Conservation (phyloP, 2,329 filamentous ascomycete species). For the Penicillium sp. region DNA sequence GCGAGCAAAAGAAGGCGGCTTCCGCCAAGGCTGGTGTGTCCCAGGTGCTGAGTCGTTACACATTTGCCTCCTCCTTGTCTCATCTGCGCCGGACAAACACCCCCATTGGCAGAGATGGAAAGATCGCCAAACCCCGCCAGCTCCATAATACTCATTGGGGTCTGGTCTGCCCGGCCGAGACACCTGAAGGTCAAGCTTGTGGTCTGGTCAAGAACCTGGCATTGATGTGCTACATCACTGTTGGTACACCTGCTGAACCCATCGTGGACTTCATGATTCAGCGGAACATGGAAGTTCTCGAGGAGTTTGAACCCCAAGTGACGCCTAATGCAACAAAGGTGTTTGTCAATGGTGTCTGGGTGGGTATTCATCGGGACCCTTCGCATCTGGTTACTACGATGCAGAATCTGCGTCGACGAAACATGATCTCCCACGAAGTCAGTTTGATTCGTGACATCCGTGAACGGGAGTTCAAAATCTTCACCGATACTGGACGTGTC, state of each 20-base stretch:
- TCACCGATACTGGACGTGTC: constrained; percentile 93
- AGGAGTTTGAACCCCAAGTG: constrained; percentile 84
- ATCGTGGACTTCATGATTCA: constrained; percentile 95
- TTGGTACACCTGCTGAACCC: constrained; percentile 85
- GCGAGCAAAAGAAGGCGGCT: constrained; percentile 97
- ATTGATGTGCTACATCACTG: constrained; percentile 97
- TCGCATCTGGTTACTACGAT: constrained; percentile 79
- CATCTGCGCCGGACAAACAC: constrained; percentile 98
- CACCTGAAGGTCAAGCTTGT: constrained; percentile 96
- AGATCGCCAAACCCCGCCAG: constrained; percentile 95
- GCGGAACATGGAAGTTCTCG: constrained; percentile 90
- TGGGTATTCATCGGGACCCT: constrained; percentile 88
- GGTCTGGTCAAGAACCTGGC: constrained; percentile 97
- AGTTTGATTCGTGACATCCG: constrained; percentile 94
- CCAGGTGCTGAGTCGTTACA: constrained; percentile 96
- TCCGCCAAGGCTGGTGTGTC: constrained; percentile 95
- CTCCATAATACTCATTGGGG: constrained; percentile 99
- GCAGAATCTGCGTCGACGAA: constrained; percentile 71
- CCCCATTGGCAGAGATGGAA: constrained; percentile 94
- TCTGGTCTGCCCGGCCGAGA: constrained; percentile 93
- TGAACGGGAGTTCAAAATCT: constrained; percentile 97
- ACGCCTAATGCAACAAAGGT: constrained; percentile 95
- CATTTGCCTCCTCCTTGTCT: constrained; percentile 91
- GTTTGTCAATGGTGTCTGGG: constrained; percentile 97
- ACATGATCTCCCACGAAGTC: constrained; percentile 85